Conservation (phyloP, 768 basidiomycete genomes). For the Amanita subjunquillea region DNA sequence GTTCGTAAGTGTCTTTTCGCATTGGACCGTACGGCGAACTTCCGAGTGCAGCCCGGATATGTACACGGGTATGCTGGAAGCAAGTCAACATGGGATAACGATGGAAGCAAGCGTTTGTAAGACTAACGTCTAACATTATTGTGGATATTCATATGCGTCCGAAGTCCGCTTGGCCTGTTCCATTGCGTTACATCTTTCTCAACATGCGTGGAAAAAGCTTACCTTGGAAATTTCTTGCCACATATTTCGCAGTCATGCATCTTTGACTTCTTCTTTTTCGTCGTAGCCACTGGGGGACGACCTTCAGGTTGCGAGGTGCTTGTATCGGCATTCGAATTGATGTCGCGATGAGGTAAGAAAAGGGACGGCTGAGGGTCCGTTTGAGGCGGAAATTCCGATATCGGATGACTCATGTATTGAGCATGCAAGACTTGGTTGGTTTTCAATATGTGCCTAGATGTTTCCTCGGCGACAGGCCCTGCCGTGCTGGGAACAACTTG, state of each 20-base stretch:
- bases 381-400: not conserved
- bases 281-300: not conserved
- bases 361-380: not conserved
- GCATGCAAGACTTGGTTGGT: not conserved
- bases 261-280: conserved; percentile 38
- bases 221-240: conserved; percentile 41
- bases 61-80: conserved; percentile 39
- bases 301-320: not conserved
- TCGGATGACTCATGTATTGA: not conserved
- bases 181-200: not conserved
- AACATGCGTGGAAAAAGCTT: conserved; percentile 1
- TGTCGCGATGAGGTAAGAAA: not conserved
- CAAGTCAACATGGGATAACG: not conserved
- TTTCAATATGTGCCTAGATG: not conserved
- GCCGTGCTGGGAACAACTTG: not conserved
- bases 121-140: conserved; percentile 40
- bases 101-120: not conserved
- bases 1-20: conserved; percentile 73
- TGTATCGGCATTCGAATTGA: not conserved
- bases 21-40: conserved; percentile 73
- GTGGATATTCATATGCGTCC: conserved; percentile 52
- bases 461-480: not conserved
- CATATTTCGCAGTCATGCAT: conserved; percentile 46
- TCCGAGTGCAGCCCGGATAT: conserved; percentile 50
- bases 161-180: conserved; percentile 40